phyloP scores from a whole-genome alignment of 805 yeast genomes.

The Wickerhamiella sergipiensis region DNA sequence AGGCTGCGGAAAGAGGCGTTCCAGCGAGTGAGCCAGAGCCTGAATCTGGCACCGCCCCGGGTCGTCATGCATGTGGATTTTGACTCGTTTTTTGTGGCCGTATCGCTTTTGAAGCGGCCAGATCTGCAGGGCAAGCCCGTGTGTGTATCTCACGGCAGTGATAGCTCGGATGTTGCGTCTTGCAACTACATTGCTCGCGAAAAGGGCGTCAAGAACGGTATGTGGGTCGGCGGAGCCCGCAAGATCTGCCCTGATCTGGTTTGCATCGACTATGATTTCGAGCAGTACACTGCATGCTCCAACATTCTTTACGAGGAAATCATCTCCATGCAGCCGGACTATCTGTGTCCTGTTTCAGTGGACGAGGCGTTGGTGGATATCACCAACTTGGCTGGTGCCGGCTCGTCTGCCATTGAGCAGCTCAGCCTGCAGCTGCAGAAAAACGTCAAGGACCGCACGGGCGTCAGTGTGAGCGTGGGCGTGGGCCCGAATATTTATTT shows the following conservation, averaged over 20 bases:
- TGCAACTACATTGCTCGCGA: constrained; percentile 79
- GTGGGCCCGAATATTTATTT: constrained; percentile 57
- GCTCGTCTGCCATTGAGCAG: constrained; percentile 13
- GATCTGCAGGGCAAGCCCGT: constrained; percentile 46
- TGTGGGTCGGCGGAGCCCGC: constrained; percentile 69
- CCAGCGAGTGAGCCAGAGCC: constrained; percentile 12
- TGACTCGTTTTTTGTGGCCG: constrained; percentile 89
- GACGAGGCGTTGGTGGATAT: constrained; percentile 83
- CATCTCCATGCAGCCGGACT: constrained; percentile 28
- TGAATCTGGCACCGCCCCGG: constrained; percentile 1
- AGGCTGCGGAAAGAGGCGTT: constrained; percentile 52
- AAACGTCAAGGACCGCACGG: constrained; percentile 32
- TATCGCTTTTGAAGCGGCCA: constrained; percentile 48
- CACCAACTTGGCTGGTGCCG: constrained; percentile 20
- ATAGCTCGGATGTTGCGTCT: constrained; percentile 69
- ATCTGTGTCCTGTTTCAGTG: constrained; percentile 69
- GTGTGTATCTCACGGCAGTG: constrained; percentile 38
- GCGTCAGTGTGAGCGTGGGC: constrained; percentile 70
- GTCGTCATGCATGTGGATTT: constrained; percentile 72
- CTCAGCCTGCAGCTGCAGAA: constrained; percentile 23
- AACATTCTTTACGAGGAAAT: constrained; percentile 49
- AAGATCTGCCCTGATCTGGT: constrained; percentile 52
- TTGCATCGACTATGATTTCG: constrained; percentile 60
- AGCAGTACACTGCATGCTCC: constrained; percentile 54
- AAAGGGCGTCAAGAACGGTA: constrained; percentile 73